Evolutionary conservation across 306 rosid genomes (phyloP).

Genomic region (Cucurbita argyrosperma): DNA sequence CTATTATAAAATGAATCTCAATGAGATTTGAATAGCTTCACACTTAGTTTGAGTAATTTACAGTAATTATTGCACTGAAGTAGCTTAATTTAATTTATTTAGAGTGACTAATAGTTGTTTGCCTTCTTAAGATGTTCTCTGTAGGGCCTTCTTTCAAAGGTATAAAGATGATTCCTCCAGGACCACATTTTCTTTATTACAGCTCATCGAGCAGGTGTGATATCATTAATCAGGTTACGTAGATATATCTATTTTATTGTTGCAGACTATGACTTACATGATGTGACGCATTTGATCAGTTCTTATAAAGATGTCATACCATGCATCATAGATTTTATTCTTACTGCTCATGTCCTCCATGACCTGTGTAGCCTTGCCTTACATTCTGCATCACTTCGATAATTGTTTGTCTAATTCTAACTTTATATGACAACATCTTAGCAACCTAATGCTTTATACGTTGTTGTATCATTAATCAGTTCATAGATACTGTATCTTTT

Average conservation of each 20-base stretch:
- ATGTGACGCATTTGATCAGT: background rate
- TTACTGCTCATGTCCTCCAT: background rate
- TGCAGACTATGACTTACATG: background rate
- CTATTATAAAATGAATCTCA: background rate
- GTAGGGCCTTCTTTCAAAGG: slow-evolving; percentile 83
- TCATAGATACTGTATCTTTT: background rate
- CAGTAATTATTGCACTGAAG: background rate
- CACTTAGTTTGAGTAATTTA: background rate
- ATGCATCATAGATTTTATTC: background rate
- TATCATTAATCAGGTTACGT: background rate
- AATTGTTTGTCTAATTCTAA: background rate
- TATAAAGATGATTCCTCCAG: slow-evolving; percentile 90
- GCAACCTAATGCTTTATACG: background rate
- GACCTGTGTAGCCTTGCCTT: no score
- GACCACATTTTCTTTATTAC: slow-evolving; percentile 72
- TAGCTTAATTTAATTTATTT: background rate
- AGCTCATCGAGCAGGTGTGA: slow-evolving; percentile 72
- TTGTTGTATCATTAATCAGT: background rate
- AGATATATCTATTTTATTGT: background rate
- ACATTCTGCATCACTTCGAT: background rate
- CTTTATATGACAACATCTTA: background rate
- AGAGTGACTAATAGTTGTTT: slow-evolving; percentile 5
- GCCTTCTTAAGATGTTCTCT: slow-evolving; percentile 38
- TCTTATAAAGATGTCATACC: background rate
- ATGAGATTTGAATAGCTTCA: background rate